Evolutionary conservation across 495 filamentous ascomycete species (phyloP).

Genomic region (Lindgomyces ingoldianus): DNA sequence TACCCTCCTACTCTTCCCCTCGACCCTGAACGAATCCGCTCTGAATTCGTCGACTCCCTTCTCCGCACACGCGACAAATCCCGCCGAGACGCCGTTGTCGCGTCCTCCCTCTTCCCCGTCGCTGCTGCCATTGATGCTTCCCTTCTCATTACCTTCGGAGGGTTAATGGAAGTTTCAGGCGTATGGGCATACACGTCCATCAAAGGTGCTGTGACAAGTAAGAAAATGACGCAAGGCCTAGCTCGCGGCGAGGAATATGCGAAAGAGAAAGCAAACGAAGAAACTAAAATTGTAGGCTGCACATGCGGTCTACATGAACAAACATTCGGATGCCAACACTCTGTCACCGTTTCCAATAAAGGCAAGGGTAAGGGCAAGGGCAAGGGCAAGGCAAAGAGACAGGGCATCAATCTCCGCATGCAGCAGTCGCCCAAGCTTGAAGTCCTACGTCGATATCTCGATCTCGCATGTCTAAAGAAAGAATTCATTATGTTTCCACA

Average conservation of each 20-base stretch:
- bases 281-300: conserved; percentile 16
- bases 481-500: conserved; percentile 26
- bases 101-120: conserved; percentile 45
- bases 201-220: conserved; percentile 42
- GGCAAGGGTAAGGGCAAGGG: conserved; percentile 3
- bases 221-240: conserved; percentile 20
- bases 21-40: conserved; percentile 40
- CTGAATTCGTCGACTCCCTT: conserved; percentile 46
- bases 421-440: conserved; percentile 14
- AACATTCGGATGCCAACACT: conserved; percentile 14
- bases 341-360: neutral
- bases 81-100: conserved; percentile 45
- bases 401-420: conserved; percentile 23
- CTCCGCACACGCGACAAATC: conserved; percentile 46
- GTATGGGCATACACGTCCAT: conserved; percentile 48
- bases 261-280: neutral
- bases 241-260: conserved; percentile 1
- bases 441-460: conserved; percentile 24
- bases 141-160: conserved; percentile 45
- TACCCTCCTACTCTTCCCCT: conserved; percentile 42
- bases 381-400: neutral
- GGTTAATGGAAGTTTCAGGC: conserved; percentile 43
- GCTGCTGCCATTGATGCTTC: conserved; percentile 42
- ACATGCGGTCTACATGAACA: conserved; percentile 28
- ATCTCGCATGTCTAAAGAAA: conserved; percentile 18